Base-by-base conservation (phyloP, 208 protist genomes). In the Crithidia acanthocephali region DNA sequence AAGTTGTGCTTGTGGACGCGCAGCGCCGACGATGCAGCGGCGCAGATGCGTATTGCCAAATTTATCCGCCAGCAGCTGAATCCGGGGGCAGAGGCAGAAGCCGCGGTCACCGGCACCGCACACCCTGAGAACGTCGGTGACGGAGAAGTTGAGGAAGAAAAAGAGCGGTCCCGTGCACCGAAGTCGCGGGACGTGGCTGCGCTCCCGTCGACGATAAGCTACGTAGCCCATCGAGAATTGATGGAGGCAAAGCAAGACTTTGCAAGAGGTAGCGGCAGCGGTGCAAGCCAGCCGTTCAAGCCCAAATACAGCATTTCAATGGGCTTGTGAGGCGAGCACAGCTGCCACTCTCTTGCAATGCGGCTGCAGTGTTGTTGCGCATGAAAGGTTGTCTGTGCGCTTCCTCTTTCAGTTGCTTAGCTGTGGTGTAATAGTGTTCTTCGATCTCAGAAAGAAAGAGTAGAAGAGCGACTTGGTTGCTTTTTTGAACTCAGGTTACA, bases 1-100 rank as follows among this genome's bases (percentile, higher is more conserved):
- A 93, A 94, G 61, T 60, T 97, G 23, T 90, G 84, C 60, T 57
- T 97, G 37, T 97, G 93, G 91, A 97, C 93, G 20, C 84, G 93
- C 28, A 91, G 42, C 33, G 90, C 93, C 6, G 68, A 85, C n/a
- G 80, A 94, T 50, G 77, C 63, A 50, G 84, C 64, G 20, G 75
- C 77, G 50, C 89, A 95, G 74, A 68, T 85, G 74, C 23, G 60
- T 55, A 91, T 97, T 55, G 93, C 84, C 7, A 64, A 71, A 4
- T 93, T 87, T 65, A 63, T 95, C 22, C 63, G 76, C 58, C 65
- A 75, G 13, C 51, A 93, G n/a, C 72, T 96, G 9, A 50, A 74
- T 18, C 63, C 82, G 8, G 28, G 22, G 20, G 25, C 33, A 2
- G 45, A 48, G 33, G 20, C 28, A 15, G 65, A 52, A 13, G 23